A percentile compares a stretch with the other conserved stretches of the same genome.
phyloP scores from a whole-genome alignment of 371 early-diverging fungal genomes.

The Ordospora colligata region DNA sequence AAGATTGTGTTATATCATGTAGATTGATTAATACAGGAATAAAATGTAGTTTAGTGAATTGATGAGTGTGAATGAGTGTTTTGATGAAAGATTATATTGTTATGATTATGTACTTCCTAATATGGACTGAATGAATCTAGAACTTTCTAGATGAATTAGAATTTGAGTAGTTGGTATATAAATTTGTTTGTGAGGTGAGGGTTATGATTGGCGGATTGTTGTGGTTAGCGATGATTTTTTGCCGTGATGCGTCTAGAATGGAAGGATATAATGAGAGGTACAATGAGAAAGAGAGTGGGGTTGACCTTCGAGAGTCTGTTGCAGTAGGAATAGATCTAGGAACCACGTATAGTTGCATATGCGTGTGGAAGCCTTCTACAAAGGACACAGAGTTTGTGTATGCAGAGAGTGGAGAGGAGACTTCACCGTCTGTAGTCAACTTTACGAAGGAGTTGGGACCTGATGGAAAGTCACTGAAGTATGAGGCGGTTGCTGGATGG shows the following conservation, averaged over 20 bases:
- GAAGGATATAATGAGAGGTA: no score
- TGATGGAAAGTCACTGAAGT: conserved; percentile 62
- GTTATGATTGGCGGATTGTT: neutral
- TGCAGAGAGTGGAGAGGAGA: conserved; percentile 89
- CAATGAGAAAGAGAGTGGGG: no score
- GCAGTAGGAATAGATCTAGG: conserved; percentile 72
- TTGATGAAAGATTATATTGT: neutral
- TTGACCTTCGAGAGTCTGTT: neutral
- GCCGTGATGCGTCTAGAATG: neutral
- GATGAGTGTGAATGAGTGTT: no score
- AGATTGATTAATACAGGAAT: neutral
- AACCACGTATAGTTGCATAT: conserved; percentile 97
- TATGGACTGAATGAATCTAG: neutral
- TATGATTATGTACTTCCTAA: neutral
- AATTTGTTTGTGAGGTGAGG: neutral
- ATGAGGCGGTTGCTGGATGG: conserved; percentile 59
- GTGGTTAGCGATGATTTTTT: neutral
- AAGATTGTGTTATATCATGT: neutral
- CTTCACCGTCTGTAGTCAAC: conserved; percentile 82
- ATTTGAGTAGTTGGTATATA: neutral
- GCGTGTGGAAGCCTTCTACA: conserved; percentile 72
- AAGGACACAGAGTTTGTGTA: conserved; percentile 67
- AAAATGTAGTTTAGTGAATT: no score
- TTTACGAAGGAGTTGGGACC: conserved; percentile 71
- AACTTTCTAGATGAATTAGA: neutral